Evolutionary conservation across 1,139 yeast species (phyloP).

Genomic region (Sugiyamaella neomexicana): DNA sequence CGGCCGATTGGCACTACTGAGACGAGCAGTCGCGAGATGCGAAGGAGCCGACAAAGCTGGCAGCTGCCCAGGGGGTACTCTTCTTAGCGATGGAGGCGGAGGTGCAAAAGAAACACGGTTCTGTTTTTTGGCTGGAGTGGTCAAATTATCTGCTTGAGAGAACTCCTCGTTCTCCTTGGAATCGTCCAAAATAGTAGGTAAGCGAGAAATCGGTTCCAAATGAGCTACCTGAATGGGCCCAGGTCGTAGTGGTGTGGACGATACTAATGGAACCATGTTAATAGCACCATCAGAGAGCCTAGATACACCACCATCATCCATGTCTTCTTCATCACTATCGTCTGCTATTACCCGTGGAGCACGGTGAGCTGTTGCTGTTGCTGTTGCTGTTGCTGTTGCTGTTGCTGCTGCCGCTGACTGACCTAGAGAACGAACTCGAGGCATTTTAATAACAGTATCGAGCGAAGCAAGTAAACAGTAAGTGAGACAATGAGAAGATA

Average conservation of each 20-base stretch:
- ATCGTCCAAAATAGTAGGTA: slow-evolving; percentile 11
- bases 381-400: too few species aligned
- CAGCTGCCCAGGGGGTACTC: neutral
- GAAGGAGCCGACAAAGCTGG: slow-evolving; percentile 6
- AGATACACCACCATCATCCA: neutral
- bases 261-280: slow-evolving; percentile 17
- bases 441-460: neutral
- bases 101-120: slow-evolving; percentile 14
- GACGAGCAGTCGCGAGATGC: slow-evolving; percentile 11
- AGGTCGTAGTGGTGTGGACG: slow-evolving; percentile 22
- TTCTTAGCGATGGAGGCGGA: neutral
- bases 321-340: slow-evolving; percentile 11
- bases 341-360: slow-evolving; percentile 4
- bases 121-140: slow-evolving; percentile 14
- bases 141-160: neutral
- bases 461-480: neutral
- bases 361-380: neutral
- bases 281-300: slow-evolving; percentile 8
- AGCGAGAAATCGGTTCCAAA: slow-evolving; percentile 26
- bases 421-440: slow-evolving; percentile 6
- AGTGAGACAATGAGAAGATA: neutral
- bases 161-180: slow-evolving; percentile 19
- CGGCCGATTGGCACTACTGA: slow-evolving; percentile 4
- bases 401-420: neutral
- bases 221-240: slow-evolving; percentile 27